A percentile compares a stretch with the other conserved stretches of the same genome.
Conservation (phyloP, 2,329 filamentous ascomycete species). For the Beauveria asiatica region DNA sequence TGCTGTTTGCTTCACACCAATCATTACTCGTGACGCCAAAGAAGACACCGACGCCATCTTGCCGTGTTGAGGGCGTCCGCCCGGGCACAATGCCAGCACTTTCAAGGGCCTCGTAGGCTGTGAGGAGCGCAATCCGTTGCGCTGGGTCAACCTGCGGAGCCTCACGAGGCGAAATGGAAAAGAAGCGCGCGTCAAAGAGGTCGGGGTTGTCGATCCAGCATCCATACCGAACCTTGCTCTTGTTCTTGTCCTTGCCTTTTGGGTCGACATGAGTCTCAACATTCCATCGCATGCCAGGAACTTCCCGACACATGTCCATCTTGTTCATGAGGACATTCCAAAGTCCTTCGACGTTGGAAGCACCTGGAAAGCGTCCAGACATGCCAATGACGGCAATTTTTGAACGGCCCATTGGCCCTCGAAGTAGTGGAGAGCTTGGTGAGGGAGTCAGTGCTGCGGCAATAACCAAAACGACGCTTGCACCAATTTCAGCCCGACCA, state of each 20-base stretch:
- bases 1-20: slow-evolving; percentile 31
- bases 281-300: slow-evolving; percentile 56
- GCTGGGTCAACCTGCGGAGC: slow-evolving; percentile 66
- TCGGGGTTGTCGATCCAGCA: slow-evolving; percentile 43
- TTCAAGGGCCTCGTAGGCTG: slow-evolving; percentile 69
- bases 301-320: slow-evolving; percentile 14
- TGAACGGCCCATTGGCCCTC: slow-evolving; percentile 18
- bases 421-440: not conserved
- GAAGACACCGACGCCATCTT: slow-evolving; percentile 41
- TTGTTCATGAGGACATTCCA: slow-evolving; percentile 48
- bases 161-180: slow-evolving; percentile 72
- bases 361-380: slow-evolving; percentile 32
- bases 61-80: slow-evolving; percentile 47
- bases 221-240: not conserved
- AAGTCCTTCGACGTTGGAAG: slow-evolving; percentile 26
- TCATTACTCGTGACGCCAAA: slow-evolving; percentile 37
- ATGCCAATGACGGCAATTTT: slow-evolving; percentile 49
- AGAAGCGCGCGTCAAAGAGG: slow-evolving; percentile 65
- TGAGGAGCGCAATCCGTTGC: slow-evolving; percentile 61
- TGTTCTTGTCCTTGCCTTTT: slow-evolving; percentile 51
- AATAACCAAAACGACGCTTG: not conserved
- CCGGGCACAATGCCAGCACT: slow-evolving; percentile 61
- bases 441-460: not conserved
- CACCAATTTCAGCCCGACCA: not conserved
- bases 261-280: slow-evolving; percentile 56